Conservation (phyloP, 306 rosid species). For the Cucumis melo region DNA sequence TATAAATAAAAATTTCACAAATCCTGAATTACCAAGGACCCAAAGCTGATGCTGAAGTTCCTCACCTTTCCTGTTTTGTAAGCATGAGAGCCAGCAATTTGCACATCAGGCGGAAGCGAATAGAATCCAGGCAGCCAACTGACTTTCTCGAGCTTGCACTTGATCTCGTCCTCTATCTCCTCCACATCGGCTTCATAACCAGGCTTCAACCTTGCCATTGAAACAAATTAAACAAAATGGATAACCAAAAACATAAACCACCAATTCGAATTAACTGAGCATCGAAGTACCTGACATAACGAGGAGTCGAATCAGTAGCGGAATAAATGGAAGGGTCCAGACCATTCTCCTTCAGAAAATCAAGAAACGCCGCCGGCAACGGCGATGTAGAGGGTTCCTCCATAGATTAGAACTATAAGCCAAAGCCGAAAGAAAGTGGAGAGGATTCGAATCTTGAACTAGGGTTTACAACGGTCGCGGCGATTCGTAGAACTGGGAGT, state of each 20-base stretch:
- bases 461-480: not conserved
- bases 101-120: constrained; percentile 54
- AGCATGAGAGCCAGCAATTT: constrained; percentile 53
- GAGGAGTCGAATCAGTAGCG: constrained; percentile 52
- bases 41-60: not conserved
- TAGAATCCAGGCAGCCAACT: constrained; percentile 63
- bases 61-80: constrained; percentile 70
- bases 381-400: constrained; percentile 25
- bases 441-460: not conserved
- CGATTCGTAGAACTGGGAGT: not conserved
- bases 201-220: constrained; percentile 47
- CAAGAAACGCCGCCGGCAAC: constrained; percentile 49
- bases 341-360: constrained; percentile 49
- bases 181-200: constrained; percentile 49
- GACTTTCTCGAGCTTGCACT: constrained; percentile 45
- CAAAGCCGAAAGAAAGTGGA: not conserved
- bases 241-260: not conserved
- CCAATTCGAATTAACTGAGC: not conserved
- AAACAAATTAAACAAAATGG: not conserved
- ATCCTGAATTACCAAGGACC: not conserved
- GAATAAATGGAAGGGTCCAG: constrained; percentile 62
- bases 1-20: not conserved
- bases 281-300: constrained; percentile 56
- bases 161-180: constrained; percentile 51
- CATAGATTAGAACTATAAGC: constrained; percentile 12